phyloP scores from a whole-genome alignment of 441 rosid genomes.

The Hura crepitans region DNA sequence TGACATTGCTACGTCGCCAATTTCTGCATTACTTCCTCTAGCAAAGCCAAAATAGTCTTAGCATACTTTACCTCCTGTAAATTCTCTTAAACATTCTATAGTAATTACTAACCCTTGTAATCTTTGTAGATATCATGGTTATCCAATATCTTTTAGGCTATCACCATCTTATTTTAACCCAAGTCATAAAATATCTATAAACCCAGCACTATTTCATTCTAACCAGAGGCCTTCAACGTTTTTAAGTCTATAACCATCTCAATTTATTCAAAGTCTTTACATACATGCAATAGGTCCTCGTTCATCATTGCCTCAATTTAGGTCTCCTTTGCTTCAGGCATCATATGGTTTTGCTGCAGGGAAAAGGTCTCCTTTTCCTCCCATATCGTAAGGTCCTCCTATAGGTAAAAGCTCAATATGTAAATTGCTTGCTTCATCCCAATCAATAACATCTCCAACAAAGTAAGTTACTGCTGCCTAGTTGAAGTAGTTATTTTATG shows the following conservation, averaged over 20 bases:
- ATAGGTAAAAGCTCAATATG: conserved; percentile 28
- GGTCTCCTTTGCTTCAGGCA: background rate
- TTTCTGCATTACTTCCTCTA: conserved; percentile 24
- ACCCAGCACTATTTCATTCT: conserved; percentile 31
- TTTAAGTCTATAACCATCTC: conserved; percentile 30
- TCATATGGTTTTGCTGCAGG: too few relatives aligned
- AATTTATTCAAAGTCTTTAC: conserved; percentile 26
- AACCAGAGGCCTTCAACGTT: background rate
- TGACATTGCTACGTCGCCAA: conserved; percentile 15
- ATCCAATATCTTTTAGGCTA: conserved; percentile 22
- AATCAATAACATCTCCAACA: conserved; percentile 33
- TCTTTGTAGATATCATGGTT: conserved; percentile 27
- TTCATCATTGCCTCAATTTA: background rate
- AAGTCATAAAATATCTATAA: conserved; percentile 17
- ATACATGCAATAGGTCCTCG: conserved; percentile 27
- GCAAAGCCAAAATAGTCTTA: conserved; percentile 28
- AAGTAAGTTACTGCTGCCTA: conserved; percentile 39
- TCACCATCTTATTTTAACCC: conserved; percentile 32
- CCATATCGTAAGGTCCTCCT: conserved; percentile 27
- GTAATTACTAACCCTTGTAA: conserved; percentile 29
- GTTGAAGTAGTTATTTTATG: background rate
- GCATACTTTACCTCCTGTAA: conserved; percentile 30
- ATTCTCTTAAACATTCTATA: conserved; percentile 30
- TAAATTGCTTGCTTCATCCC: conserved; percentile 36
- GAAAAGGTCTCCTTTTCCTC: conserved; percentile 41